Evolutionary conservation across 257 asterid genomes (phyloP).

Genomic region (Fraxinus anomala): DNA sequence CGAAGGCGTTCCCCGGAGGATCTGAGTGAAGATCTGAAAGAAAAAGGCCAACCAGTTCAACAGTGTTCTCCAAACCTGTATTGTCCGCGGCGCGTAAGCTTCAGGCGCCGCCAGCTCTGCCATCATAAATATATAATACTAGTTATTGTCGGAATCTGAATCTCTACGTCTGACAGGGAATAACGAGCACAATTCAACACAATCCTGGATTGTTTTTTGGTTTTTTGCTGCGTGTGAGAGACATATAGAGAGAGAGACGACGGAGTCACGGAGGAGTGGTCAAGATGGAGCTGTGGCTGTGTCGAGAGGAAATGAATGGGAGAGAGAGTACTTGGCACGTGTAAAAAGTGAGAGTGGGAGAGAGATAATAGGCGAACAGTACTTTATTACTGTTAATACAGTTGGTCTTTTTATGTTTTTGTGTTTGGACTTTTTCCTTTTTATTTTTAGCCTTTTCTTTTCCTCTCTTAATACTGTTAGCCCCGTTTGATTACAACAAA

Average conservation of each 20-base stretch:
- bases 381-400: neutral
- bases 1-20: constrained; percentile 69
- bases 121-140: constrained; percentile 34
- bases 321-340: neutral
- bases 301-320: neutral
- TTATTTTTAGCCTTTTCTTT: too few relatives aligned
- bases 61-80: constrained; percentile 81
- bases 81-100: constrained; percentile 78
- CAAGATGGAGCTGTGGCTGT: neutral
- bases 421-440: neutral
- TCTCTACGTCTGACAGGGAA: neutral
- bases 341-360: neutral
- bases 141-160: neutral
- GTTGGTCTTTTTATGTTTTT: neutral
- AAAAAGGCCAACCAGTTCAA: constrained; percentile 82
- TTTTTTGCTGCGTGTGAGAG: neutral
- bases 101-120: constrained; percentile 85
- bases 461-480: too few relatives aligned
- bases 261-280: neutral
- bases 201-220: neutral
- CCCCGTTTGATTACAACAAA: too few relatives aligned
- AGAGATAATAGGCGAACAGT: neutral
- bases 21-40: constrained; percentile 93
- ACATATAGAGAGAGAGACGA: neutral
- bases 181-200: neutral